Percentiles rank a stretch among this genome's conserved stretches.
phyloP scores from a whole-genome alignment of 2,329 filamentous ascomycete genomes.

The Cytospora schulzeri region DNA sequence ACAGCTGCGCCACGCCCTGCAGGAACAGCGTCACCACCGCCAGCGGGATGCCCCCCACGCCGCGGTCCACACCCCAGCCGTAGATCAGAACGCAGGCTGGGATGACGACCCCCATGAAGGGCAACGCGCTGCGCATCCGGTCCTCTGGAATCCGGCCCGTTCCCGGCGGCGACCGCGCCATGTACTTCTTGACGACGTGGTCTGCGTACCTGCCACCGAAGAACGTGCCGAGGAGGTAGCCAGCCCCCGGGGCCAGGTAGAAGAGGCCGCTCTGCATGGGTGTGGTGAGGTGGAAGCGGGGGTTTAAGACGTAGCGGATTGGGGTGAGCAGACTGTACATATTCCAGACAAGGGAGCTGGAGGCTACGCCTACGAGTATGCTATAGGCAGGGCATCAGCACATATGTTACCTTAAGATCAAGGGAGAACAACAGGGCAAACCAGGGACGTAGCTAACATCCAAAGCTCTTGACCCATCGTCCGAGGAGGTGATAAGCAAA shows the following conservation, averaged over 20 bases:
- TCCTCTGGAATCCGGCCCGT: conserved; percentile 69
- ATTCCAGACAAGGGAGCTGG: conserved; percentile 67
- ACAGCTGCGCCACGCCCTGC: conserved; percentile 68
- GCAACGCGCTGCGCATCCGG: conserved; percentile 61
- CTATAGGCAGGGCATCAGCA: conserved; percentile 14
- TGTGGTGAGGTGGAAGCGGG: conserved; percentile 64
- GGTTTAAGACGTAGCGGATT: conserved; percentile 71
- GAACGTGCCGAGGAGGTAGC: conserved; percentile 67
- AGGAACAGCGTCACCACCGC: conserved; percentile 69
- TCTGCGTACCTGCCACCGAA: conserved; percentile 72
- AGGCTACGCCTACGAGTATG: conserved; percentile 58
- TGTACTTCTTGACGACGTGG: conserved; percentile 63
- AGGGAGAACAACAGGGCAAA: too few relatives aligned
- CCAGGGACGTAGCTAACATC: neutral
- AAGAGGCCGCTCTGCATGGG: conserved; percentile 69
- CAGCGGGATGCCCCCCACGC: conserved; percentile 47
- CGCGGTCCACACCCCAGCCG: conserved; percentile 54
- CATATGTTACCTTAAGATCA: neutral
- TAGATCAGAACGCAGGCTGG: conserved; percentile 70
- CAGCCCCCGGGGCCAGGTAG: conserved; percentile 69
- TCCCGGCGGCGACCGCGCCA: conserved; percentile 41
- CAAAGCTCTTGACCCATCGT: neutral
- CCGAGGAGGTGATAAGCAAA: neutral
- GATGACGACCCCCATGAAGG: conserved; percentile 62
- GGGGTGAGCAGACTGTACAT: conserved; percentile 70